Evolutionary conservation across 116 monocot species (phyloP), one percentile per base, ranked within the genome.

Genomic region (Iris pallida): DNA sequence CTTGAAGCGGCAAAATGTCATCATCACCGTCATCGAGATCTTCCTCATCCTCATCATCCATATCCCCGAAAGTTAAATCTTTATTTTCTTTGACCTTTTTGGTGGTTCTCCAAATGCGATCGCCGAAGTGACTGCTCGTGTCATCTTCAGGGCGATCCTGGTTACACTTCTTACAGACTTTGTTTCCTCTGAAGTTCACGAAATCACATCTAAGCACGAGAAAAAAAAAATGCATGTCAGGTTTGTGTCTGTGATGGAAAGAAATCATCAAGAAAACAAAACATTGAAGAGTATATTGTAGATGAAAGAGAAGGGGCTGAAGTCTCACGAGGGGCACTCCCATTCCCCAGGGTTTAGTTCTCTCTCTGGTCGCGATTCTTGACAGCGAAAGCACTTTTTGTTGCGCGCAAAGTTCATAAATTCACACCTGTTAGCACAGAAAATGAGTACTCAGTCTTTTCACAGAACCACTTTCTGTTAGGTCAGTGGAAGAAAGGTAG

Each of bases 391-490:
- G 71, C 96, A 96, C 45, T 45, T 53, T 59, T 40, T 82, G 57
- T 96, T 96, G 49, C 92, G 88, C 6, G 96, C 78, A 53, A 83
- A 96, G 65, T 96, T 96, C 96, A 96, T 89, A 71, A 87, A 96
- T 48, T 92, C 57, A 55, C 96, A 96, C 64, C 96, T 96, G 82
- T 43, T 67, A 4, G 7, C 13, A 59, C 8, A 53, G 12, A 47
- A 42, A 8, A 77, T 14, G 14, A 78, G 7, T n/a, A 49, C 43
- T 67, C 18, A 57, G 8, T 13, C 30, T 30, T 30, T 59, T 30
- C 42, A 69, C 16, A 13, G 20, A 46, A 69, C 5, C 18, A 47
- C 17, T 8, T 5, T 57, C 43, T 69, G 19, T 30, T 16, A 4
- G 15, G 16, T 54, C 16, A 59, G 17, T 74, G 47, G 12, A 9